Conservation (phyloP, 176 grass and related monocot genomes). For the Rhynchospora tenuis region DNA sequence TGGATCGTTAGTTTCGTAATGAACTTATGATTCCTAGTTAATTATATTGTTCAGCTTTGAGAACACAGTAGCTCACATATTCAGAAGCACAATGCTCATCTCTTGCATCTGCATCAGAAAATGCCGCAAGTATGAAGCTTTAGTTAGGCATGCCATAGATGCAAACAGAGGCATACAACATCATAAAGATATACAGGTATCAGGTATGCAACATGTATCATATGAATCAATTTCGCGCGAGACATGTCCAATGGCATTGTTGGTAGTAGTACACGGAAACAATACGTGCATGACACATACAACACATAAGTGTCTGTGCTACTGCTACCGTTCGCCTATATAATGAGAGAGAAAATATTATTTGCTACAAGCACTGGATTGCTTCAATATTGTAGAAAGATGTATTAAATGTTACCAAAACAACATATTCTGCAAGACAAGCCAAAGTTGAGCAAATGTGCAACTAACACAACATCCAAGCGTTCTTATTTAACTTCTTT, state of each 20-base stretch:
- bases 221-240: not conserved
- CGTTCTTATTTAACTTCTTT: not conserved
- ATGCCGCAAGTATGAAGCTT: not conserved
- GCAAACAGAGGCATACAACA: not conserved
- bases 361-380: too few relatives aligned
- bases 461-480: not conserved
- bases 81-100: not conserved
- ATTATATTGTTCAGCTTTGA: not conserved
- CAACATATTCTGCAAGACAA: not conserved
- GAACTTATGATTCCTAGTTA: not conserved
- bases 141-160: not conserved
- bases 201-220: not conserved
- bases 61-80: not conserved
- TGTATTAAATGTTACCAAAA: not conserved
- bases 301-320: not conserved
- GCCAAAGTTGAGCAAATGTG: not conserved
- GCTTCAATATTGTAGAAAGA: not conserved
- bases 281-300: not conserved
- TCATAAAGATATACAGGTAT: not conserved
- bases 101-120: not conserved
- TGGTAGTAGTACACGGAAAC: not conserved
- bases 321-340: not conserved
- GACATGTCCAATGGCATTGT: not conserved
- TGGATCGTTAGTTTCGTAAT: not conserved
- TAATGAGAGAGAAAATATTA: too few relatives aligned